phyloP scores from a whole-genome alignment of 1,284 basidiomycete species.

The Marasmius fiardii region DNA sequence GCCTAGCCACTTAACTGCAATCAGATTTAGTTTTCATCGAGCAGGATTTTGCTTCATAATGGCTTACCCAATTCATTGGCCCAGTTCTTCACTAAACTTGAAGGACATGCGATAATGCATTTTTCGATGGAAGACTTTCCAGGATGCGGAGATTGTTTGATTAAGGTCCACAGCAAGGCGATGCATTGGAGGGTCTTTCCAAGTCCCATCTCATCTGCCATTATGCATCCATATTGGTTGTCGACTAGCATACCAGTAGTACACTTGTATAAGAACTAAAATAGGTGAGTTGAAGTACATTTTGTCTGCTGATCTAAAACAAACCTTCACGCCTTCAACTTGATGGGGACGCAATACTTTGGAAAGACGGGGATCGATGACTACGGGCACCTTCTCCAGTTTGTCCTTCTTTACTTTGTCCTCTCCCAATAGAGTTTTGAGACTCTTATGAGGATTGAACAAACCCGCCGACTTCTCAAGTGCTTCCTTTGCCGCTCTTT shows the following conservation, averaged over 20 bases:
- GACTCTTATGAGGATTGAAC: constrained; percentile 90
- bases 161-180: constrained; percentile 92
- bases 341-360: constrained; percentile 97
- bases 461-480: constrained; percentile 64
- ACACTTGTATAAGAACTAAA: constrained; percentile 90
- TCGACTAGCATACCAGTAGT: constrained; percentile 91
- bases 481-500: constrained; percentile 61
- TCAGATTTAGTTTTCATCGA: neutral
- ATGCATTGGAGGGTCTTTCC: constrained; percentile 98
- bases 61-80: constrained; percentile 88
- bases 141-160: constrained; percentile 92
- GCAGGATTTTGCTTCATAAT: neutral
- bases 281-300: constrained; percentile 13
- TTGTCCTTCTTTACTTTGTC: constrained; percentile 65
- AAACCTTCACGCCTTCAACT: constrained; percentile 94
- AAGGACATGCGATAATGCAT: constrained; percentile 97
- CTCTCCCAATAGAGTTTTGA: constrained; percentile 82
- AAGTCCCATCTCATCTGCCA: constrained; percentile 99
- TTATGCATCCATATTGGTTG: constrained; percentile 95
- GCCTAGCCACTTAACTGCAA: constrained; percentile 88
- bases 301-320: constrained; percentile 16
- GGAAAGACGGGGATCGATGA: constrained; percentile 86
- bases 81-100: constrained; percentile 97
- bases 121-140: constrained; percentile 93
- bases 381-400: constrained; percentile 87